Conservation (phyloP, 495 filamentous ascomycete genomes). For the Hyphodiscus hymeniophilus region DNA sequence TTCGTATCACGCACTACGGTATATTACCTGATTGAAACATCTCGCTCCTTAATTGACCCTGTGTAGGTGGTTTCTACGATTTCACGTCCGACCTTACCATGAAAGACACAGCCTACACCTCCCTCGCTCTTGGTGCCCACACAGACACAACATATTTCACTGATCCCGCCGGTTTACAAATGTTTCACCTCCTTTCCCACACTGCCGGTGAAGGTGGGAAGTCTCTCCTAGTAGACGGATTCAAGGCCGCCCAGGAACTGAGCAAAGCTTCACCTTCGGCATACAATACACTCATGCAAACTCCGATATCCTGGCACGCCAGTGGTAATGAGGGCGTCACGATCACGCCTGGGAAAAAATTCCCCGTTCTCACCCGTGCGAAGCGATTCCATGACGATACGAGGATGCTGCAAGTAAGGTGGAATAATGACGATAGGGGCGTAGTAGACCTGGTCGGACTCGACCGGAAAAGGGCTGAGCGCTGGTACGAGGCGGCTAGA, state of each 20-base stretch:
- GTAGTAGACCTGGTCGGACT: slow-evolving; percentile 37
- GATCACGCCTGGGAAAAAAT: slow-evolving; percentile 57
- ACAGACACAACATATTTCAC: slow-evolving; percentile 94
- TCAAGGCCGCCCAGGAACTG: slow-evolving; percentile 56
- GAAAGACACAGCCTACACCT: slow-evolving; percentile 93
- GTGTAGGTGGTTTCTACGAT: slow-evolving; percentile 80
- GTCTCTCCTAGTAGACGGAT: slow-evolving; percentile 77
- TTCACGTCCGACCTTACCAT: slow-evolving; percentile 81
- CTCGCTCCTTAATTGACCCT: neutral
- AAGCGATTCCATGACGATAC: slow-evolving; percentile 27
- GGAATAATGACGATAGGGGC: slow-evolving; percentile 87
- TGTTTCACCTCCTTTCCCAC: slow-evolving; percentile 85
- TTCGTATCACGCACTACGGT: slow-evolving; percentile 84
- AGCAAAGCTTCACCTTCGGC: slow-evolving; percentile 34
- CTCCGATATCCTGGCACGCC: slow-evolving; percentile 62
- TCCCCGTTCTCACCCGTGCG: slow-evolving; percentile 57
- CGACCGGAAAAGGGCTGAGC: no score
- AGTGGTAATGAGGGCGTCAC: slow-evolving; percentile 77
- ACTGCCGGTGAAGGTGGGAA: slow-evolving; percentile 55
- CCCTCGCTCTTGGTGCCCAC: slow-evolving; percentile 63
- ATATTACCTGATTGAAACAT: neutral
- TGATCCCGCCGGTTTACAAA: slow-evolving; percentile 80
- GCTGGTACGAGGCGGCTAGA: slow-evolving; percentile 60
- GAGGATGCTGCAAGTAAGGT: slow-evolving; percentile 59
- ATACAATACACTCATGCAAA: slow-evolving; percentile 41